Evolutionary conservation across 805 yeast genomes (phyloP), one percentile per base, ranked within the genome.

Genomic region (Monosporozyma yasuniensis): DNA sequence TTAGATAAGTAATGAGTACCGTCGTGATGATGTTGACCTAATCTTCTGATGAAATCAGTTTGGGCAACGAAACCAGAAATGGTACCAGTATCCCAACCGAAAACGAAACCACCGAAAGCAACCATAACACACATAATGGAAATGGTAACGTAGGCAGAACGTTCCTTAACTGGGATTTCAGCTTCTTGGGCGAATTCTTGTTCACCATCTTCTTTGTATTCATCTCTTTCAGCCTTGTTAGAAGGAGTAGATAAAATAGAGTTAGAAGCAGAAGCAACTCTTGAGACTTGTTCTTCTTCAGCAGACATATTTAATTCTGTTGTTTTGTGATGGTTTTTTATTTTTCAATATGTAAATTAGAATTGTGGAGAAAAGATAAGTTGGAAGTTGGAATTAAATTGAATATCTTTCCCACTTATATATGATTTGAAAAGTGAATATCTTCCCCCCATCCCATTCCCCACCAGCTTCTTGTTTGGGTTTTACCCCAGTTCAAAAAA

Each of bases 61-160:
- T 82, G 78, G 62, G 78, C 78, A 46, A 81, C 79, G 59, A 83
- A 79, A 56, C 87, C 87, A 39, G 85, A 80, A 65, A 82, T 78
- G 55, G 88, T 81, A 71, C 88, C 89, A 47, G 87, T 83, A 71
- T 83, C 89, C 76, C 83, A 83, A 52, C 89, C 89, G 60, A 53
- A 53, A 43, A 59, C 54, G 80, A 80, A 78, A 49, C 66, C 66
- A 56, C 66, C 66, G 34, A 62, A 62, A 18, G 66, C 64, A 49
- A 62, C 50, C 62, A 61, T 53, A 25, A 57, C 44, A 63, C 72
- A 70, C 44, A 66, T 54, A 50, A 61, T 52, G 30, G 59, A 60
- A 37, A 70, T 69, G 22, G 66, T 55, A 19, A 63, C 22, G 56
- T 67, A 70, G 10, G 70, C 69, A 18, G 68, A 61, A 19, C 60